Percentiles rank a stretch among this genome's conserved stretches.
These are phyloP conservation scores for Suillus sp. DNA, from an alignment of 768 basidiomycete genomes.

Conservation along the genomic window DNA sequence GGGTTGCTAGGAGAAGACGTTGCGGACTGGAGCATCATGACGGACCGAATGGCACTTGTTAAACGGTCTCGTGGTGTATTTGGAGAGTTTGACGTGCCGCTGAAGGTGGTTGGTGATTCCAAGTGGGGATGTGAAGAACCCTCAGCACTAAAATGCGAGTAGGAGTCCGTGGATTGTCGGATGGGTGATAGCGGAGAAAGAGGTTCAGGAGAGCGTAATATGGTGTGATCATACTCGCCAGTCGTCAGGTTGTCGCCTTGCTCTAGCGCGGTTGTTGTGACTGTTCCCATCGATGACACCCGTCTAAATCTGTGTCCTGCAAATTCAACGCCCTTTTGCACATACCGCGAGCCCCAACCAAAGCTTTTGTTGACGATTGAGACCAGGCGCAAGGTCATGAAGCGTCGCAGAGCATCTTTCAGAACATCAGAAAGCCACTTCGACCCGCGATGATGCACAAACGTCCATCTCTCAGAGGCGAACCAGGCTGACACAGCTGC, in stretches of 20 bases:
- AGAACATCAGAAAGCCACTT: conserved; percentile 72
- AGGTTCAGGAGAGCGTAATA: conserved; percentile 13
- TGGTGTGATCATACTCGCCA: conserved; percentile 2
- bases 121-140: not conserved
- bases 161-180: conserved; percentile 10
- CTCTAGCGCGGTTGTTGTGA: conserved; percentile 10
- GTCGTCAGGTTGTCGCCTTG: conserved; percentile 5
- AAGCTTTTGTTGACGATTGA: not conserved
- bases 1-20: conserved; percentile 12
- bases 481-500: conserved; percentile 75
- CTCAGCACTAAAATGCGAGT: not conserved
- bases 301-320: conserved; percentile 12
- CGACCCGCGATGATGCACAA: conserved; percentile 59
- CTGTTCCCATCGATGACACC: conserved; percentile 8
- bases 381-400: conserved; percentile 36
- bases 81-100: not conserved
- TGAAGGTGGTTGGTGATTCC: not conserved
- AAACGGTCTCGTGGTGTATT: conserved; percentile 29
- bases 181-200: conserved; percentile 8
- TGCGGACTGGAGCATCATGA: conserved; percentile 39
- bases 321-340: conserved; percentile 9
- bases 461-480: conserved; percentile 68
- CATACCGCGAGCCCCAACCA: conserved; percentile 2
- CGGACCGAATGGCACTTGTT: conserved; percentile 39
- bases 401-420: conserved; percentile 43